These are phyloP conservation scores for Solanum medicagineum DNA, from an alignment of 257 asterid genomes.

Conservation along the genomic window DNA sequence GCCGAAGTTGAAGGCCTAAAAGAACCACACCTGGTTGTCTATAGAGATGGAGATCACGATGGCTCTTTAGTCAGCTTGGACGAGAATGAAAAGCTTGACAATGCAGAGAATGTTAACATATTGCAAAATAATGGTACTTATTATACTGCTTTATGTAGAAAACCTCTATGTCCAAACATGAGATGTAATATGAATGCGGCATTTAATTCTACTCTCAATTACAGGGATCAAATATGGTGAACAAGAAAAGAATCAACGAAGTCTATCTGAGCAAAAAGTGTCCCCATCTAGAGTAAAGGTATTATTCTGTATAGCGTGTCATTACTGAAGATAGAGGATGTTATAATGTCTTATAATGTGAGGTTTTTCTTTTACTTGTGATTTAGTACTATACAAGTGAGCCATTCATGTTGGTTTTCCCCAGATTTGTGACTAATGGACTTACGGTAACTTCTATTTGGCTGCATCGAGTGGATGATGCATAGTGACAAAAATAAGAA, in stretches of 20 bases:
- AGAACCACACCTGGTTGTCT: conserved; percentile 59
- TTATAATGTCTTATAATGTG: background rate
- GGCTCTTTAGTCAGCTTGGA: conserved; percentile 23
- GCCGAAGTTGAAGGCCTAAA: conserved; percentile 41
- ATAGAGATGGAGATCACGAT: conserved; percentile 35
- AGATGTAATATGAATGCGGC: background rate
- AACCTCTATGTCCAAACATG: background rate
- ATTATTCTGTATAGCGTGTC: background rate
- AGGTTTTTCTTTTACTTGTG: background rate
- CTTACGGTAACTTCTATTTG: background rate
- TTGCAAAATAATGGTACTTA: conserved; percentile 36
- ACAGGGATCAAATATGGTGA: conserved; percentile 33
- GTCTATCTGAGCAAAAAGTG: conserved; percentile 14
- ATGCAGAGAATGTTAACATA: conserved; percentile 15
- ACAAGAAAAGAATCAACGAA: conserved; percentile 14
- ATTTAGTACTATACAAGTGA: background rate
- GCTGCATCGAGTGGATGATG: background rate
- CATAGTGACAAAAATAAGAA: background rate
- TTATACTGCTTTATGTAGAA: conserved; percentile 9
- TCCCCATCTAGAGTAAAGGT: conserved; percentile 29
- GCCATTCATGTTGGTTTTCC: background rate
- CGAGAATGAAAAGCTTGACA: conserved; percentile 16
- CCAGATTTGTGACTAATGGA: background rate
- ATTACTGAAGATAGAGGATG: background rate
- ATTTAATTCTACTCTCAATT: conserved; percentile 3